Conservation (phyloP, 768 basidiomycete species). For the Multifurca ochricompacta region DNA sequence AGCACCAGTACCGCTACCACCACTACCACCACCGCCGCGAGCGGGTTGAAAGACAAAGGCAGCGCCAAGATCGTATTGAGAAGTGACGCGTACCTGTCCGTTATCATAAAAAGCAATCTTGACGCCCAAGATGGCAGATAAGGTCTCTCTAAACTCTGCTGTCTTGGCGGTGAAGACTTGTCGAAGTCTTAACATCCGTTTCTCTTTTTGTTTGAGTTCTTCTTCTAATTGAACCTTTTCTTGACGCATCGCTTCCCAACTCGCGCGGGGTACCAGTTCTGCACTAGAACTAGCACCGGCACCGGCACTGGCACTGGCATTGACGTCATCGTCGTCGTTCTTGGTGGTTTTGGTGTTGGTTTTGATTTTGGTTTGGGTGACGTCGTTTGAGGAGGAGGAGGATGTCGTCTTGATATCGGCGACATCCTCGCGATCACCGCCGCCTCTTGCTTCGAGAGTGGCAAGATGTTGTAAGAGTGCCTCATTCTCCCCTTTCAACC, state of each 20-base stretch:
- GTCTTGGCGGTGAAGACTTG: conserved; percentile 84
- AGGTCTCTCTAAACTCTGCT: conserved; percentile 85
- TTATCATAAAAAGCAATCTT: conserved; percentile 89
- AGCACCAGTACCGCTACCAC: conserved; percentile 21
- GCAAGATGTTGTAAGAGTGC: conserved; percentile 63
- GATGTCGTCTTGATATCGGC: no score
- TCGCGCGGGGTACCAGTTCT: conserved; percentile 66
- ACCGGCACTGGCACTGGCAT: no score
- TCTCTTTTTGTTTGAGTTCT: conserved; percentile 68
- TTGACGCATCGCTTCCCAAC: conserved; percentile 62
- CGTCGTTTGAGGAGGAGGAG: no score
- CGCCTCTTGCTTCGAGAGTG: conserved; percentile 46
- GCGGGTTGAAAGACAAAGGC: conserved; percentile 80
- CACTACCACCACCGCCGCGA: conserved; percentile 31
- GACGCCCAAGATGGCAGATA: conserved; percentile 83
- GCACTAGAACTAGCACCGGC: no score
- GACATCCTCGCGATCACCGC: background rate
- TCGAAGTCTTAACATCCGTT: conserved; percentile 68
- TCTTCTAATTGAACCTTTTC: conserved; percentile 66
- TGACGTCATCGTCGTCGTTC: conserved; percentile 11
- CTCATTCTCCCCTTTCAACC: conserved; percentile 75
- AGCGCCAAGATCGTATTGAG: conserved; percentile 80
- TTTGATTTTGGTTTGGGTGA: no score
- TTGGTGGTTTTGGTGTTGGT: conserved; percentile 18
- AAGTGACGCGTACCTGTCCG: conserved; percentile 83